These are phyloP conservation scores for Allantophomopsis cytisporea DNA, from an alignment of 2,329 filamentous ascomycete species.

Conservation along the genomic window DNA sequence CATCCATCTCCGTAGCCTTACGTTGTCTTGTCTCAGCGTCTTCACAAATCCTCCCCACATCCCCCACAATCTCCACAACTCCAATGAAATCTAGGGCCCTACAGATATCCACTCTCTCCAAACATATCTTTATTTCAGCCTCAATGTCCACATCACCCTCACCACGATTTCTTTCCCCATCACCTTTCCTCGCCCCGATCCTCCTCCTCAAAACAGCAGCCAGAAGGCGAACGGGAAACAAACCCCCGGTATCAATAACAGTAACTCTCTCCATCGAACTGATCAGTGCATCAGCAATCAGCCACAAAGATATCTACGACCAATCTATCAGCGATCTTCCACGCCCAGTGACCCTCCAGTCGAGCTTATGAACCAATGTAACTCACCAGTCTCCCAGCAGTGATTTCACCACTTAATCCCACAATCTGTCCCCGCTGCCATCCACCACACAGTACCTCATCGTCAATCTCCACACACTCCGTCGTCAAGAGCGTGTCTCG, in stretches of 20 bases:
- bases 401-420: slow-evolving; percentile 13
- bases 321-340: background rate
- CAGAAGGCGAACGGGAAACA: background rate
- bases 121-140: slow-evolving; percentile 8
- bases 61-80: background rate
- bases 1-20: background rate
- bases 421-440: slow-evolving; percentile 11
- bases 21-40: background rate
- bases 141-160: slow-evolving; percentile 1
- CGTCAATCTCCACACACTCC: slow-evolving; percentile 13
- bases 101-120: slow-evolving; percentile 38
- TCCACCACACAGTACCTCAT: slow-evolving; percentile 9
- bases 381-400: slow-evolving; percentile 2
- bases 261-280: background rate
- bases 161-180: background rate
- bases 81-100: slow-evolving; percentile 38
- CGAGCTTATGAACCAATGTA: no score
- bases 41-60: background rate
- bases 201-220: background rate
- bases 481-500: slow-evolving; percentile 6
- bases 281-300: background rate
- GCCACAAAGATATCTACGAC: background rate
- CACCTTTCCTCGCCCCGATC: background rate
- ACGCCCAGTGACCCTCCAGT: background rate
- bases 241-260: background rate